Percentiles rank a stretch among this genome's conserved stretches.
phyloP scores from a whole-genome alignment of 208 protist species.

The Trichomonas vaginalis region DNA sequence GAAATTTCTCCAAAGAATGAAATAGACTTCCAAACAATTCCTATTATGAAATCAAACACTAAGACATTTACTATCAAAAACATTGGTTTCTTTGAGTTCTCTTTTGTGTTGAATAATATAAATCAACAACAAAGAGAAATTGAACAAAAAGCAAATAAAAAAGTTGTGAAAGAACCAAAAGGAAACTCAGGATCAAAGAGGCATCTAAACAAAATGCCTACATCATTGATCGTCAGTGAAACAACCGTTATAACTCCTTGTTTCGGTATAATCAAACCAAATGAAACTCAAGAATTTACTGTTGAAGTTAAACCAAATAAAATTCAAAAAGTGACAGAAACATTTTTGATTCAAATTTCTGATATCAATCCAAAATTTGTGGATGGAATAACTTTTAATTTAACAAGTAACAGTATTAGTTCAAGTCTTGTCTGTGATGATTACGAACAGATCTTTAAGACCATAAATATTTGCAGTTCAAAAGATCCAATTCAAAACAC shows the following conservation, averaged over 20 bases:
- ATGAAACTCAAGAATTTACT: neutral
- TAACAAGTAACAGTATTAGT: neutral
- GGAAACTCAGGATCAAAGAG: neutral
- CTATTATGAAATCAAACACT: neutral
- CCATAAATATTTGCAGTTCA: neutral
- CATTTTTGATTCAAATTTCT: neutral
- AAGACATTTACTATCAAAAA: neutral
- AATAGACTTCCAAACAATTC: neutral
- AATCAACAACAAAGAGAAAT: too few species aligned
- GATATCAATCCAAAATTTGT: neutral
- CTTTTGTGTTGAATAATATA: neutral
- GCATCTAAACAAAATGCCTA: neutral
- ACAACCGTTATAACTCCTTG: neutral
- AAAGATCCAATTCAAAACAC: neutral
- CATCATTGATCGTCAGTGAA: neutral
- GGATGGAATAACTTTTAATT: neutral
- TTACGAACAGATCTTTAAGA: neutral
- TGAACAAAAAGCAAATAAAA: neutral
- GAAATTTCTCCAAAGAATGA: neutral
- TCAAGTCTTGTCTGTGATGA: neutral
- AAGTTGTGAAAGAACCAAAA: neutral
- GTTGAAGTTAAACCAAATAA: neutral
- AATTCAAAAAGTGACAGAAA: neutral
- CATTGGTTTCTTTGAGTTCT: neutral
- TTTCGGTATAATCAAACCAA: neutral